Percentiles rank a stretch among this genome's conserved stretches.
Conservation (phyloP, 306 rosid species). For the Cicer arietinum region DNA sequence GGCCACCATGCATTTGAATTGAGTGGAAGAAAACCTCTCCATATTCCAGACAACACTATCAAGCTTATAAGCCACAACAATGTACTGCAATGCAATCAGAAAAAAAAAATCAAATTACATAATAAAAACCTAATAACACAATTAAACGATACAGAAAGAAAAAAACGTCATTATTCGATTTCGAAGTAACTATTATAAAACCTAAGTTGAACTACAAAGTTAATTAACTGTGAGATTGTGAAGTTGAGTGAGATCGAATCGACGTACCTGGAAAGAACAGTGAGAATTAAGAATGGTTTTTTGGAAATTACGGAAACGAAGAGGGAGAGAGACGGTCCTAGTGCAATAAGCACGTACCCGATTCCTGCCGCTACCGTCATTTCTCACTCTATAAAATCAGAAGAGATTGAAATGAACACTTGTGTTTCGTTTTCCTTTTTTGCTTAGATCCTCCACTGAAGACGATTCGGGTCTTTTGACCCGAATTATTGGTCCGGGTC, state of each 20-base stretch:
- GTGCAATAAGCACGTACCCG: constrained; percentile 80
- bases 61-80: constrained; percentile 89
- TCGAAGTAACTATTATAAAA: constrained; percentile 14
- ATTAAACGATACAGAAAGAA: background rate
- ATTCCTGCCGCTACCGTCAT: constrained; percentile 90
- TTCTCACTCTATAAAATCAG: background rate
- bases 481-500: constrained; percentile 10
- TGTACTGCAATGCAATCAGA: constrained; percentile 55
- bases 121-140: background rate
- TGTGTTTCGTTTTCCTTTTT: constrained; percentile 20
- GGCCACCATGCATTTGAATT: constrained; percentile 73
- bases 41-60: constrained; percentile 77
- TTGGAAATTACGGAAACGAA: constrained; percentile 82
- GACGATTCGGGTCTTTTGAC: background rate
- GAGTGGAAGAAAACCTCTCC: constrained; percentile 89
- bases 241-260: background rate
- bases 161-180: background rate
- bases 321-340: constrained; percentile 89
- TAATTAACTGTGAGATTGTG: background rate
- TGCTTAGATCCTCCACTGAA: constrained; percentile 5
- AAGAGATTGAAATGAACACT: constrained; percentile 17
- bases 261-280: constrained; percentile 79
- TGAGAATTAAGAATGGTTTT: constrained; percentile 90
- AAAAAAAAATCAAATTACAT: background rate
- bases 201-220: background rate